phyloP scores from a whole-genome alignment of 345 rosid species.

The Pistacia atlantica region DNA sequence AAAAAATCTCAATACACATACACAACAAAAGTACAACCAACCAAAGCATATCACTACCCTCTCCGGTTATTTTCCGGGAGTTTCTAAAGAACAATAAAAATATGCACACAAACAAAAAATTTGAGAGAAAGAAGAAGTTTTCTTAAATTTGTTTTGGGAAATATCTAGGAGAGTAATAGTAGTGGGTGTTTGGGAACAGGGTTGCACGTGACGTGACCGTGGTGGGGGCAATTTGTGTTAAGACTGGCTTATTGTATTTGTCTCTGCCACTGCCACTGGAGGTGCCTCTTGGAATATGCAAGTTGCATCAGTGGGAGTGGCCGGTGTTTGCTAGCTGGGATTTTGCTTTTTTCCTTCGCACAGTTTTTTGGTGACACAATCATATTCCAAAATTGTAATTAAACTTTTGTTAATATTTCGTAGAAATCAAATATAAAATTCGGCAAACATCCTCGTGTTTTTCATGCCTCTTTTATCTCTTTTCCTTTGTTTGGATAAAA shows the following conservation, averaged over 20 bases:
- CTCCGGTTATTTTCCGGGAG: neutral
- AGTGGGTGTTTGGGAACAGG: constrained; percentile 11
- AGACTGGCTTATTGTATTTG: too few relatives aligned
- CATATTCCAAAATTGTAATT: constrained; percentile 33
- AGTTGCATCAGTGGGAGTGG: neutral
- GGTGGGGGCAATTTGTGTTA: neutral
- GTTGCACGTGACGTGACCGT: constrained; percentile 4
- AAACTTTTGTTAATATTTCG: constrained; percentile 21
- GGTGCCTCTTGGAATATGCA: too few relatives aligned
- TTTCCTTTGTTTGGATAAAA: neutral
- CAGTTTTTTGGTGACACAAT: neutral
- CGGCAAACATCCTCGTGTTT: neutral
- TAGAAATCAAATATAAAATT: neutral
- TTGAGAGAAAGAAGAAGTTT: neutral
- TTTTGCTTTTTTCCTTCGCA: constrained; percentile 4
- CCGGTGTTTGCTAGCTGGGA: neutral
- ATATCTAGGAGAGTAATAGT: neutral
- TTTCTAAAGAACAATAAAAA: neutral
- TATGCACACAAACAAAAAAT: neutral
- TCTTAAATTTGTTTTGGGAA: neutral
- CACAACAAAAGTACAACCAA: neutral
- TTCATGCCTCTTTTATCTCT: neutral
- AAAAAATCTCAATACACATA: neutral
- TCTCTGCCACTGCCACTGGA: too few relatives aligned
- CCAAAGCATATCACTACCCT: neutral